Evolutionary conservation across 1,139 yeast genomes (phyloP), one percentile per base, ranked within the genome.

Genomic region (Trichomonascaceae sp.): DNA sequence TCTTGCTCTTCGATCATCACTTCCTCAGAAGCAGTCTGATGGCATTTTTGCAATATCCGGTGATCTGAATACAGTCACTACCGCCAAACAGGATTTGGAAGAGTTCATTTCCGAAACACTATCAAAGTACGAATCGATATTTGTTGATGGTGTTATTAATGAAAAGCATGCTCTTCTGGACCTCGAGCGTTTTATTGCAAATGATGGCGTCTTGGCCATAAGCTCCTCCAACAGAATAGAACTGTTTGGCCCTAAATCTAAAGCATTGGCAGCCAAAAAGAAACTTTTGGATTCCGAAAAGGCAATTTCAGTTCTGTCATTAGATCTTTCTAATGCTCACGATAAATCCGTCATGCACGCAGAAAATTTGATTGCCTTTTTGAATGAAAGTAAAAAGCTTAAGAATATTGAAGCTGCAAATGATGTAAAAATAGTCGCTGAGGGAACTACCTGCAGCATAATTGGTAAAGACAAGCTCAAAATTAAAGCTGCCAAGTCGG

Each of bases 241-340:
- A 55, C 71, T 81, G 53, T 87, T 87, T 66, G 78, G 84, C 57
- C 96, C 96, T 57, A 78, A 79, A 52, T 72, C 75, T 58, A 78
- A 80, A 55, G 78, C 90, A 54, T 64, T 77, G 17, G 71, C 72
- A 20, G 96, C 96, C 38, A 77, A 85, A 61, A 78, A 78, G 5
- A 67, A 67, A 55, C 80, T 83, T 13, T 74, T 78, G 70, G 72
- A 72, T 70, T 81, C 72, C 69, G 79, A 84, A 61, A 70, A 79
- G 66, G 66, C 76, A 51, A 74, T 80, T 76, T 66, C 78, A 70
- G 83, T 86, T 49, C 90, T 86, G 63, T 74, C 82, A 22, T 77
- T 91, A 66, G 95, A 88, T 63, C 84, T 91, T 73, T 83, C 95
- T 22, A 84, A 81, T 69, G 96, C 97, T 43, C 96, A 91, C 69